Base-by-base conservation (phyloP, 352 stramenopile genomes). In the Pythium scleroteichum region DNA sequence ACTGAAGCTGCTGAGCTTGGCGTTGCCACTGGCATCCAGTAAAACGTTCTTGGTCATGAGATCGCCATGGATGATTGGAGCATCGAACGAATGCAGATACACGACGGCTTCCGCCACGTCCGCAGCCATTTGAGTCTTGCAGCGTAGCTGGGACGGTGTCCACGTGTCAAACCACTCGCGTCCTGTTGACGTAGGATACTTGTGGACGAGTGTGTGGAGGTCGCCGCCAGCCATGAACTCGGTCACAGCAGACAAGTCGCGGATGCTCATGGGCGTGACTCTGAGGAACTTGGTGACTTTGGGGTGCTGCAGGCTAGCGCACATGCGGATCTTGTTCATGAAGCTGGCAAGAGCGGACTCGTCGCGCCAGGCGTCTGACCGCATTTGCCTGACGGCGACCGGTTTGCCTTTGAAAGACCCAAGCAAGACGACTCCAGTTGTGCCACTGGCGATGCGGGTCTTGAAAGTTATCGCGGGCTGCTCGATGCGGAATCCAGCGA, bases 301-400 rank as follows among this genome's bases (percentile, higher is more conserved):
- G 5, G 66, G 66, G 24, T 73, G 66, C 23, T 67, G 50, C 22
- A 73, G 19, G 16, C 47, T 62, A 0, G 66, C 55, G 46, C 66
- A 70, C 53, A 73, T 60, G 22, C 63, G 57, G 40, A 73, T 73
- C 58, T 73, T 62, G 42, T 56, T 45, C 57, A 70, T 64, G 33
- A 73, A 73, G 48, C 20, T 72, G 39, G 19, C 19, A 29, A 50
- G 52, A 20, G 19, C 45, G 23, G 23, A 16, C 38, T 64, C 57
- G 16, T 68, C 59, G 12, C 58, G 59, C 10, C 59, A 50, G 26
- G 45, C 64, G 12, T 64, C 65, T 19, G 14, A 16, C 8, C 6
- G 41, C 13, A 62, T 19, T 19, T 54, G 54, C 42, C 53, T 62
- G 14, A 54, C 9, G 2, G 27, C 41, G 10, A 62, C 54, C 12